Evolutionary conservation across 345 rosid species (phyloP), one percentile per base, ranked within the genome.

Genomic region (Gossypium longicalyx): DNA sequence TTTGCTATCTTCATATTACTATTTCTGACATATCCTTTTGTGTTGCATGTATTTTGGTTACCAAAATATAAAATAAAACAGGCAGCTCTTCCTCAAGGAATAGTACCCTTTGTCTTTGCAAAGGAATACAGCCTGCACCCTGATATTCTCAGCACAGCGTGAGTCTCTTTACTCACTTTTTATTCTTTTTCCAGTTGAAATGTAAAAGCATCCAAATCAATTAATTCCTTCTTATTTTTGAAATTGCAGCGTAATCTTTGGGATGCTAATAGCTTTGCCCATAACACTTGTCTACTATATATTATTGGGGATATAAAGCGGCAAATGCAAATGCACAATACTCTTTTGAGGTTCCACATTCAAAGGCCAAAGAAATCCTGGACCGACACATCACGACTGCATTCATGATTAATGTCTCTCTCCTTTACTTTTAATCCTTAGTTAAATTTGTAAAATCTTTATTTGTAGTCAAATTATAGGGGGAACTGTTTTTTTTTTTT

Each of bases 181-280:
- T 34, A 34, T 34, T 34, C 38, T 16, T 20, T 27, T 53, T 56
- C 19, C 41, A 34, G 41, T 34, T 34, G 38, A 34, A 34, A 34
- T 0, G 38, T 4, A 34, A 34, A 34, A 34, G 6, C 38, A 34
- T 34, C 38, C 38, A 34, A 34, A 34, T 34, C 38, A 0, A 34
- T 34, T 56, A 56, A 19, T 71, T 70, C 52, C 74, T 9, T 34
- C 52, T 27, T 60, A 12, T 47, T 76, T 59, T 25, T 41, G 27
- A 11, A 16, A 61, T 85, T 77, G 83, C 88, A 95, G 99, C 17
- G 99, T 95, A 54, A 95, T 95, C 74, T 95, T 95, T 78, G 99
- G 99, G 78, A 95, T 95, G 99, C 82, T 95, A 63, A 85, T 95
- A 58, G 99, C 99, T 5, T 81, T 95, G 86, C 99, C 99, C 25